Conservation (phyloP, 768 basidiomycete species). For the Tulasnella sp. region DNA sequence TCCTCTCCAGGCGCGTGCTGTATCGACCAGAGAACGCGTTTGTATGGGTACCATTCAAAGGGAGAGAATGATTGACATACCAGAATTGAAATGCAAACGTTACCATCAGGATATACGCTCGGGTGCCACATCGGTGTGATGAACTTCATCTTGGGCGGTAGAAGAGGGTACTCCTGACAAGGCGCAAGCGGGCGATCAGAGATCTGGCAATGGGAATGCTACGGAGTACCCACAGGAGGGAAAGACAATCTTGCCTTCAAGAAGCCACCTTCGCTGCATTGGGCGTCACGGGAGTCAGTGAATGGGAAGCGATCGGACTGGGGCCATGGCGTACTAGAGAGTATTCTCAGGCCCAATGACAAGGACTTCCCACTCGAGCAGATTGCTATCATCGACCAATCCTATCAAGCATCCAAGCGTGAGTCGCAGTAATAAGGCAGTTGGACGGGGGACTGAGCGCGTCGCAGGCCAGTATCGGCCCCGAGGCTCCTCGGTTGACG, state of each 20-base stretch:
- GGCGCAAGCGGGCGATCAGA: conserved; percentile 5
- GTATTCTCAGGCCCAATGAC: conserved; percentile 57
- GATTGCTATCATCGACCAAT: conserved; percentile 86
- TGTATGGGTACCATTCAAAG: background rate
- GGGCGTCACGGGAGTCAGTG: conserved; percentile 62
- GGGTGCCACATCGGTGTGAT: conserved; percentile 96
- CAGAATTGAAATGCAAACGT: conserved; percentile 93
- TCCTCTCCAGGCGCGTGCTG: conserved; percentile 95
- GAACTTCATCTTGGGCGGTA: conserved; percentile 94
- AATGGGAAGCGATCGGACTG: conserved; percentile 67
- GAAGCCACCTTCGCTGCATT: conserved; percentile 81
- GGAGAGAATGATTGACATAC: conserved; percentile 29
- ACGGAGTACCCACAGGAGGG: conserved; percentile 37
- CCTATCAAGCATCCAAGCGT: conserved; percentile 38
- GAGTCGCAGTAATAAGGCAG: conserved; percentile 28
- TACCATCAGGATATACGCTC: conserved; percentile 89
- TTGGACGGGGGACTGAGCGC: conserved; percentile 26
- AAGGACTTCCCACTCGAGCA: conserved; percentile 94
- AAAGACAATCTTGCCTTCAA: conserved; percentile 86
- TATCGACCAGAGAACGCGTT: conserved; percentile 9
- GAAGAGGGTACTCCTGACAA: conserved; percentile 62
- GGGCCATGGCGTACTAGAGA: conserved; percentile 29
- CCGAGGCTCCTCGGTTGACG: background rate
- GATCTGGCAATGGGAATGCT: conserved; percentile 5
- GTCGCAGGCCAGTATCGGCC: conserved; percentile 19